Evolutionary conservation across 192 early-diverging fungal genomes (phyloP).

Genomic region (Pilobolus umbonatus): DNA sequence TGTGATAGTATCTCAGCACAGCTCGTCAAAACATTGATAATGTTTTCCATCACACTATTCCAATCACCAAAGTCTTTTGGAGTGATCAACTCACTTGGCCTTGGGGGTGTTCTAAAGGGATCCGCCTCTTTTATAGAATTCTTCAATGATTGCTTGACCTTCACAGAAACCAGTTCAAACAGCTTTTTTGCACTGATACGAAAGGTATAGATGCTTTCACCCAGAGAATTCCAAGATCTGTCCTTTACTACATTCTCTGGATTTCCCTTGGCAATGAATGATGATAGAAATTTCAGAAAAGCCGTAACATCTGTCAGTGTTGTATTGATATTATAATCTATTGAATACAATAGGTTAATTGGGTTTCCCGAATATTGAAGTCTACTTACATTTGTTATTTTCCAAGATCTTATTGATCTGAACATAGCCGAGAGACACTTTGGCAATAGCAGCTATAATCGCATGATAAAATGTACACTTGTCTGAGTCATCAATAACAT

Average conservation of each 20-base stretch:
- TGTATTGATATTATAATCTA: slow-evolving; percentile 20
- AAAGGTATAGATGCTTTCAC: slow-evolving; percentile 19
- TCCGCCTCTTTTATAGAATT: slow-evolving; percentile 3
- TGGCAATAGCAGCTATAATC: slow-evolving; percentile 16
- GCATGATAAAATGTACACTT: slow-evolving; percentile 16
- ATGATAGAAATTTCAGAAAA: slow-evolving; percentile 3
- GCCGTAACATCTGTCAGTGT: slow-evolving; percentile 16
- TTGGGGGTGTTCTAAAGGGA: slow-evolving; percentile 21
- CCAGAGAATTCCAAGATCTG: slow-evolving; percentile 12
- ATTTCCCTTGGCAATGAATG: not conserved
- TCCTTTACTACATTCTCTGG: slow-evolving; percentile 15
- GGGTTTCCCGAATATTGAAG: not conserved
- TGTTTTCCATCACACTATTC: slow-evolving; percentile 1
- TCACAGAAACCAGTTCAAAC: slow-evolving; percentile 9
- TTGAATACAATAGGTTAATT: not conserved
- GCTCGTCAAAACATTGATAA: too few species aligned
- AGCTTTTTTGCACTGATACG: slow-evolving; percentile 4
- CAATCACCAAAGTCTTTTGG: slow-evolving; percentile 15
- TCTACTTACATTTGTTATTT: slow-evolving; percentile 16
- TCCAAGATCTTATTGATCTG: slow-evolving; percentile 21
- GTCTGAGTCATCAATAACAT: not conserved
- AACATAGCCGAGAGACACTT: slow-evolving; percentile 12
- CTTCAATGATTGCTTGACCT: slow-evolving; percentile 11
- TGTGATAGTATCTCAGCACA: too few species aligned
- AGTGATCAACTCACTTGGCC: slow-evolving; percentile 2